Evolutionary conservation across 768 basidiomycete genomes (phyloP).

Genomic region (Rhodocollybia butyracea): DNA sequence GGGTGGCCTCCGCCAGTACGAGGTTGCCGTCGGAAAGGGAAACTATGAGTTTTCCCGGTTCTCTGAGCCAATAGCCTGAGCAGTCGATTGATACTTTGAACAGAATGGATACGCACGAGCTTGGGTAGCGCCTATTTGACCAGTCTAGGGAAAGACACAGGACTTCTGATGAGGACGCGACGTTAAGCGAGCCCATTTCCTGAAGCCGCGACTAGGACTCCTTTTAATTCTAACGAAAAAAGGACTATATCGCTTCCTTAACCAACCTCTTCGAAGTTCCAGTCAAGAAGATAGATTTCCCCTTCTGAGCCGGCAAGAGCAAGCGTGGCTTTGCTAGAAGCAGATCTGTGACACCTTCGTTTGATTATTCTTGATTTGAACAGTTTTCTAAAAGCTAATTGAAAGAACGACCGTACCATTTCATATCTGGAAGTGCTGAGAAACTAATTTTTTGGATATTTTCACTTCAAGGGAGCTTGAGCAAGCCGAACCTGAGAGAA

Average conservation of each 20-base stretch:
- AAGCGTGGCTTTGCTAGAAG: constrained; percentile 43
- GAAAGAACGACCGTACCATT: constrained; percentile 59
- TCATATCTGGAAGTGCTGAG: constrained; percentile 89
- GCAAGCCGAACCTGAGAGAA: neutral
- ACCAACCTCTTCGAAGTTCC: constrained; percentile 46
- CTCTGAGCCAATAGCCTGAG: constrained; percentile 29
- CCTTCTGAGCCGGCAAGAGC: constrained; percentile 88
- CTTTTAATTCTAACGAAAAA: too few relatives aligned
- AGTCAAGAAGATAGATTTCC: constrained; percentile 60
- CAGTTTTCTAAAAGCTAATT: neutral
- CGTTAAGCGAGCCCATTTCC: constrained; percentile 37
- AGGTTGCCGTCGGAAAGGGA: constrained; percentile 83
- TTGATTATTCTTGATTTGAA: neutral
- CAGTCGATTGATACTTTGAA: neutral
- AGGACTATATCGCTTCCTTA: neutral
- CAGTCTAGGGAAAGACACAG: constrained; percentile 94
- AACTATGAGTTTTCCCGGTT: constrained; percentile 59
- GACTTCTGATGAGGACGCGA: constrained; percentile 48
- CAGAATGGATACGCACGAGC: constrained; percentile 34
- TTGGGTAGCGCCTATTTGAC: constrained; percentile 64
- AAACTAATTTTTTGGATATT: constrained; percentile 67
- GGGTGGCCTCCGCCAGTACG: constrained; percentile 48
- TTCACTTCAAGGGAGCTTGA: constrained; percentile 28
- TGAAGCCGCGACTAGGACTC: constrained; percentile 39
- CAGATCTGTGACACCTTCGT: constrained; percentile 56